A percentile compares a stretch with the other conserved stretches of the same genome.
Conservation (phyloP, 2,329 filamentous ascomycete species). For the Harringtonia aguacate region DNA sequence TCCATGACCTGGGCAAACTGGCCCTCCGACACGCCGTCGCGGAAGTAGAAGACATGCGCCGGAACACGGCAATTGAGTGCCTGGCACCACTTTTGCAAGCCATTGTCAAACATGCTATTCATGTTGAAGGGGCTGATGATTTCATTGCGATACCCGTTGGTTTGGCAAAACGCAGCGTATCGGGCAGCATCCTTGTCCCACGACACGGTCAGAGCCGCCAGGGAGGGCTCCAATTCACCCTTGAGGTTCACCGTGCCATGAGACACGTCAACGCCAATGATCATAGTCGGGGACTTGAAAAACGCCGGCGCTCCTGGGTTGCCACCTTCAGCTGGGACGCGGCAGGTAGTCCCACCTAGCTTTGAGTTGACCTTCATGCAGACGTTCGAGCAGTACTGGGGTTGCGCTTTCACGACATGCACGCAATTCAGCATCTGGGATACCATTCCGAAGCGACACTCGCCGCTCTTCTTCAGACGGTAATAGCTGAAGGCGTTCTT, state of each 20-base stretch:
- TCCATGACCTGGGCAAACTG: constrained; percentile 74
- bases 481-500: constrained; percentile 66
- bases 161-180: constrained; percentile 70
- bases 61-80: constrained; percentile 44
- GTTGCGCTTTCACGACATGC: constrained; percentile 58
- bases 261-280: constrained; percentile 86
- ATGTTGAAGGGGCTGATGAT: constrained; percentile 63
- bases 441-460: constrained; percentile 73
- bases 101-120: constrained; percentile 49
- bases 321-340: constrained; percentile 22
- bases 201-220: constrained; percentile 80
- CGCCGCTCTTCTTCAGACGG: constrained; percentile 78
- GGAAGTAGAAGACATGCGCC: constrained; percentile 77
- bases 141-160: constrained; percentile 74
- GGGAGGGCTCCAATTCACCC: constrained; percentile 57
- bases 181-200: constrained; percentile 60
- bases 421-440: constrained; percentile 69
- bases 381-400: constrained; percentile 88
- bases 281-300: constrained; percentile 54
- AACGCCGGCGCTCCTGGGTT: constrained; percentile 18
- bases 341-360: constrained; percentile 69
- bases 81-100: constrained; percentile 55
- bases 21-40: constrained; percentile 83
- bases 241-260: constrained; percentile 51
- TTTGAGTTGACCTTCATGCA: constrained; percentile 97